These are phyloP conservation scores for Neoarthrinium moseri DNA, from an alignment of 2,329 filamentous ascomycete genomes.

Conservation along the genomic window DNA sequence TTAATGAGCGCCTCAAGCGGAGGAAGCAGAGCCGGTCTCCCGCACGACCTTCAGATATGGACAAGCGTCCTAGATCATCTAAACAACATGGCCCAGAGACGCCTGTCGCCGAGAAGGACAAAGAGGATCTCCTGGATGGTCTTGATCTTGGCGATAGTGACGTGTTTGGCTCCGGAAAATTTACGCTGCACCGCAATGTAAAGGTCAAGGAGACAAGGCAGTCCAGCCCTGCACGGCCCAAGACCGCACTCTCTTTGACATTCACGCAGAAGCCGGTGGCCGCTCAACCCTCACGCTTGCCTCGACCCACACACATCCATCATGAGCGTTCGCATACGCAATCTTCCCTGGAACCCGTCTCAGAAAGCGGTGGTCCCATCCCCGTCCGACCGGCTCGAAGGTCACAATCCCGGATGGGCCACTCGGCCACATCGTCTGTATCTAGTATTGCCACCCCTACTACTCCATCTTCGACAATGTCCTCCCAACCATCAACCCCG, in stretches of 20 bases:
- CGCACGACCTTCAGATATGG: slow-evolving; percentile 42
- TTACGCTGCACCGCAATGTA: slow-evolving; percentile 87
- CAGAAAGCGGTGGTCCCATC: slow-evolving; percentile 78
- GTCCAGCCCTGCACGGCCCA: slow-evolving; percentile 68
- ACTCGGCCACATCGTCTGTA: slow-evolving; percentile 68
- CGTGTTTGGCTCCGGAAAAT: slow-evolving; percentile 75
- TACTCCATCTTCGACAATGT: slow-evolving; percentile 52
- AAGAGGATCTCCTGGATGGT: slow-evolving; percentile 81
- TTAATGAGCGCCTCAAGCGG: slow-evolving; percentile 74
- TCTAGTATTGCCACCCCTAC: slow-evolving; percentile 62
- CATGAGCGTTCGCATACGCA: slow-evolving; percentile 67
- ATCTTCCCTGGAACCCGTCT: slow-evolving; percentile 86
- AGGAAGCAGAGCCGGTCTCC: slow-evolving; percentile 63
- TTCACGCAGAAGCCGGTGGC: slow-evolving; percentile 77
- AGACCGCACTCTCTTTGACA: slow-evolving; percentile 80
- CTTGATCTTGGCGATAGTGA: slow-evolving; percentile 85
- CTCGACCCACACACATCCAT: slow-evolving; percentile 65
- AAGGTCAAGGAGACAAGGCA: slow-evolving; percentile 75
- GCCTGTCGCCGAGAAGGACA: slow-evolving; percentile 48
- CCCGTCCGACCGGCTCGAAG: slow-evolving; percentile 53
- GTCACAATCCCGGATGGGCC: slow-evolving; percentile 66
- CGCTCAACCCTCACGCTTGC: slow-evolving; percentile 65
- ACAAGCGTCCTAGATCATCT: slow-evolving; percentile 23
- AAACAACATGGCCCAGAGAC: slow-evolving; percentile 20
- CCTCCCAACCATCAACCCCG: slow-evolving; percentile 58